These are phyloP conservation scores for Beauveria varroae DNA, from an alignment of 2,329 filamentous ascomycete genomes.

Conservation along the genomic window DNA sequence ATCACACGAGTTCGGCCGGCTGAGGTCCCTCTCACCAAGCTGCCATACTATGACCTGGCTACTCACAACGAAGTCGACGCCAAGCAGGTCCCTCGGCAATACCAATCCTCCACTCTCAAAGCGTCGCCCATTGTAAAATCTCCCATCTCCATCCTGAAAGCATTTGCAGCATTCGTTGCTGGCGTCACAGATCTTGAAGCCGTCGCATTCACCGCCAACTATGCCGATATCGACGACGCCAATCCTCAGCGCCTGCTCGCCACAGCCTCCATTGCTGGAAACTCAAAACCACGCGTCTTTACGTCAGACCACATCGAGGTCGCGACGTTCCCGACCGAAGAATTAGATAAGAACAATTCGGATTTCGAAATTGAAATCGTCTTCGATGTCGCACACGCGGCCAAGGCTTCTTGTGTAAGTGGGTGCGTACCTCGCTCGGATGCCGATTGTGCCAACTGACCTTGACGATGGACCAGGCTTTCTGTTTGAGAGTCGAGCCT, in stretches of 20 bases:
- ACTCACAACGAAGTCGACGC: slow-evolving; percentile 6
- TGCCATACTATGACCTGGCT: slow-evolving; percentile 9
- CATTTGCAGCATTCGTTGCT: slow-evolving; percentile 5
- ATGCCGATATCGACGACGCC: not conserved
- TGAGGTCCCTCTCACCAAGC: slow-evolving; percentile 7
- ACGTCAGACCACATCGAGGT: slow-evolving; percentile 8
- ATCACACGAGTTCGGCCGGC: not conserved
- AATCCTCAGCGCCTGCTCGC: not conserved
- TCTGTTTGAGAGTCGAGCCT: not conserved
- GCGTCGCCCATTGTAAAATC: not conserved
- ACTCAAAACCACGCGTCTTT: not conserved
- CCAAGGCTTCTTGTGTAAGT: not conserved
- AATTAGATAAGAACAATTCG: not conserved
- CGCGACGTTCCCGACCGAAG: not conserved
- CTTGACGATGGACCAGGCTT: not conserved
- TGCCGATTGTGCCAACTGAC: not conserved
- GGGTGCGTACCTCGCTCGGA: not conserved
- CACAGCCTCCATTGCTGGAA: not conserved
- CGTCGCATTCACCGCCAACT: slow-evolving; percentile 3
- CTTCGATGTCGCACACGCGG: not conserved
- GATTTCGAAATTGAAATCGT: slow-evolving; percentile 7
- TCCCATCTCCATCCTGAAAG: not conserved
- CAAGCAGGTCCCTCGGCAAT: not conserved
- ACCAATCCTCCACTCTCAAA: not conserved
- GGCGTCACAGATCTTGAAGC: slow-evolving; percentile 7